Evolutionary conservation across 495 filamentous ascomycete genomes (phyloP).

Genomic region (Articulospora tetracladia): DNA sequence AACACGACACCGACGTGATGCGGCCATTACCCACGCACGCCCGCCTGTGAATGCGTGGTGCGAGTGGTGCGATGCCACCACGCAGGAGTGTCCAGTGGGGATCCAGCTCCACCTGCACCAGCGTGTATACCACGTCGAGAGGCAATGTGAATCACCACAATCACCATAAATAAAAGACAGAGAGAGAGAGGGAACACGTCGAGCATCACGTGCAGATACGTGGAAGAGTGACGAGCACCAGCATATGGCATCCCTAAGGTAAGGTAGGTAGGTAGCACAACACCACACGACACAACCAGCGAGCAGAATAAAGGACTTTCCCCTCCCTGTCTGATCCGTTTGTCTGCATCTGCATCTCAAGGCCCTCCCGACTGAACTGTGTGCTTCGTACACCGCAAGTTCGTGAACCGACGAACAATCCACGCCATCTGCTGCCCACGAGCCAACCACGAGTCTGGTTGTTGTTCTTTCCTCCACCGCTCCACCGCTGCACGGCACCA

Average conservation of each 20-base stretch:
- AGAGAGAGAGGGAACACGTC: not conserved
- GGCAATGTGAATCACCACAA: no score
- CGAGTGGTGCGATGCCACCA: not conserved
- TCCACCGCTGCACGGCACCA: not conserved
- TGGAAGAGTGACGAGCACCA: not conserved
- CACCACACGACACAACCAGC: no score
- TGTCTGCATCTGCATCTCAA: not conserved
- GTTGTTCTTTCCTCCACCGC: not conserved
- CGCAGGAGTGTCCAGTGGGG: not conserved
- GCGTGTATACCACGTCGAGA: no score
- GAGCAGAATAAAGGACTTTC: not conserved
- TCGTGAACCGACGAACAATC: no score
- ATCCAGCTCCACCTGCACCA: no score
- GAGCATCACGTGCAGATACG: not conserved
- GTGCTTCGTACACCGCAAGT: not conserved
- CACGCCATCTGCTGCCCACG: not conserved
- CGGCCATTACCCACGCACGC: not conserved
- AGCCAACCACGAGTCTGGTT: not conserved
- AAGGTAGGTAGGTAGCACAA: no score
- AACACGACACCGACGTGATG: not conserved
- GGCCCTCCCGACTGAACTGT: no score
- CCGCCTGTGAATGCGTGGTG: not conserved
- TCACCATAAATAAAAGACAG: not conserved
- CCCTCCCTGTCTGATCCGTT: not conserved
- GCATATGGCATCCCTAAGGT: not conserved